Evolutionary conservation across 805 yeast species (phyloP), one percentile per base, ranked within the genome.

Genomic region (Wickerhamiella cacticola): DNA sequence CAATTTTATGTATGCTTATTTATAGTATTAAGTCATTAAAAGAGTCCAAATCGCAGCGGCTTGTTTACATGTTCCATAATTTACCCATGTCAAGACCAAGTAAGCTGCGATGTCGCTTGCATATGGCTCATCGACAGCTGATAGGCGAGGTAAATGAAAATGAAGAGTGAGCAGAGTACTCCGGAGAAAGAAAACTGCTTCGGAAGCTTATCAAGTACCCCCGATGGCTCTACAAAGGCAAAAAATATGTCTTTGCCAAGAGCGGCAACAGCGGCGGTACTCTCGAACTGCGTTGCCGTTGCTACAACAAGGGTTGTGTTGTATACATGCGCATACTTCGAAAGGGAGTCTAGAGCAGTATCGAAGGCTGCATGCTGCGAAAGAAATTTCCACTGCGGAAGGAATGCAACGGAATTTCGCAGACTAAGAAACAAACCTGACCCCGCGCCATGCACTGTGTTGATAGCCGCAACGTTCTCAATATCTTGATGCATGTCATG

Each of bases 31-130:
- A 7, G 28, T 10, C 10, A 7, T 7, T 10, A 25, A 7, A 25
- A 25, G 28, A 25, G 10, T 25, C 7, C 10, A 25, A 25, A 25
- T 25, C 9, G 9, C 10, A 10, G 10, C 7, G 28, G 7, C 28
- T 25, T 7, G 9, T 25, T 25, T 7, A 25, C 28, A 15, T 29
- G 8, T 29, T 31, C 6, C 36, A 15, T 31, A 31, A 31, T 31
- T 5, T 31, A 31, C 36, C 36, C 42, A 12, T 23, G 42, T 39
- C 42, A 43, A 23, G 46, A 18, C 46, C 46, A 43, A 19, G 13
- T 33, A 16, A 33, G 26, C 31, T 34, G 31, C n/a, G 28, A 34
- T 29, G 5, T 23, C 18, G 33, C 31, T 8, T 43, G 46, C 39
- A 22, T 33, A 21, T 31, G 33, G 21, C 15, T 33, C 22, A n/a